These are phyloP conservation scores for Stephanodiscus minutulus DNA, from an alignment of 108 stramenopile species.

Conservation along the genomic window DNA sequence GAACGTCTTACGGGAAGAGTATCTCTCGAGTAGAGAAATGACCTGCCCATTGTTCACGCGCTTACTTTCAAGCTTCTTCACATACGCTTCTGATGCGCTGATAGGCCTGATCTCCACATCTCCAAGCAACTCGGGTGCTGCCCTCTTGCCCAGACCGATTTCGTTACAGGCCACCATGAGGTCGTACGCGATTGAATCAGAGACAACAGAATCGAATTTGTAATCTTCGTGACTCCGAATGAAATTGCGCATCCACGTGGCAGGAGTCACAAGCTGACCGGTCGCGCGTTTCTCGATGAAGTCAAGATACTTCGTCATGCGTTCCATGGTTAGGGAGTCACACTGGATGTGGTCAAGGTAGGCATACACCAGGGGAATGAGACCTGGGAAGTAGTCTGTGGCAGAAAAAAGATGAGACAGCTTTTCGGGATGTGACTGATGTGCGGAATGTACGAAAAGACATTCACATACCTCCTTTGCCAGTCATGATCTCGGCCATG, in stretches of 20 bases:
- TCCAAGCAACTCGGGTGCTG: slow-evolving; percentile 78
- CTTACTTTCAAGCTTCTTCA: slow-evolving; percentile 73
- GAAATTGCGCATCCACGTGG: slow-evolving; percentile 95
- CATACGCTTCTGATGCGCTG: slow-evolving; percentile 77
- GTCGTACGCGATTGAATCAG: slow-evolving; percentile 91
- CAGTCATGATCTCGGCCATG: slow-evolving; percentile 95
- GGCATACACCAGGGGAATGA: slow-evolving; percentile 93
- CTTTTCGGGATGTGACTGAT: neutral
- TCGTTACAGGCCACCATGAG: slow-evolving; percentile 86
- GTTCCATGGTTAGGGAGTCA: slow-evolving; percentile 75
- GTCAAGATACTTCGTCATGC: slow-evolving; percentile 79
- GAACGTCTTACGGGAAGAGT: slow-evolving; percentile 44
- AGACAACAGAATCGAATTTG: slow-evolving; percentile 90
- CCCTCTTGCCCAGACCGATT: slow-evolving; percentile 83
- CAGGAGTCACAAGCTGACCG: slow-evolving; percentile 93
- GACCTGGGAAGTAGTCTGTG: slow-evolving; percentile 94
- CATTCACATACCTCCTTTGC: slow-evolving; percentile 73
- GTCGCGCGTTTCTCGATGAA: slow-evolving; percentile 88
- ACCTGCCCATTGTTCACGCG: slow-evolving; percentile 71
- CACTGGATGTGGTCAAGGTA: slow-evolving; percentile 96
- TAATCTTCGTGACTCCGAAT: slow-evolving; percentile 92
- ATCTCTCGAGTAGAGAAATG: slow-evolving; percentile 55
- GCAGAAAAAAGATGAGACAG: neutral
- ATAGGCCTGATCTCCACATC: slow-evolving; percentile 75
- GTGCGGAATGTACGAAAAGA: slow-evolving; percentile 2